Conservation (phyloP, 2,329 filamentous ascomycete genomes). For the Colletotrichum shisoi region DNA sequence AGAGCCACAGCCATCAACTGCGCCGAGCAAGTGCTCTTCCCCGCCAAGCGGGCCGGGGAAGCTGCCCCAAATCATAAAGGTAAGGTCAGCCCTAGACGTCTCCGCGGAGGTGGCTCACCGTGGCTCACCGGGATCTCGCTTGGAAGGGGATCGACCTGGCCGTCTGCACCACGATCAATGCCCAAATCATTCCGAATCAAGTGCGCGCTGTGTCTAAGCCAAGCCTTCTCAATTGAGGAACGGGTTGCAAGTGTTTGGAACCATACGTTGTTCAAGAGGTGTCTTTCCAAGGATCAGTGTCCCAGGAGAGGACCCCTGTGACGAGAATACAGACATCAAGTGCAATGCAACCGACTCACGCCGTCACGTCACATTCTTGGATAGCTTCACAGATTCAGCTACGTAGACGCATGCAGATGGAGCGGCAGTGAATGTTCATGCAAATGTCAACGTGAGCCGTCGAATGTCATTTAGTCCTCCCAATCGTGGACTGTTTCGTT, state of each 20-base stretch:
- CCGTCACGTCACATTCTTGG: neutral
- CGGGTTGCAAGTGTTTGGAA: too few relatives aligned
- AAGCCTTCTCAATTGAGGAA: neutral
- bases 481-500: slow-evolving; percentile 12
- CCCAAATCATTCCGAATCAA: too few relatives aligned
- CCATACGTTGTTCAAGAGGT: too few relatives aligned
- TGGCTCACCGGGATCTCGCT: too few relatives aligned
- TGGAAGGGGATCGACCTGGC: neutral
- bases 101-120: neutral
- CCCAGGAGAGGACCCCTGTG: slow-evolving; percentile 5
- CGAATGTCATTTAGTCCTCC: slow-evolving; percentile 28
- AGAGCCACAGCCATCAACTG: neutral
- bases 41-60: neutral
- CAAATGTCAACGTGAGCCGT: slow-evolving; percentile 31
- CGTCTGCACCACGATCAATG: neutral
- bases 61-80: neutral
- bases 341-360: too few relatives aligned
- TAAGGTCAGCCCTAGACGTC: neutral
- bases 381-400: neutral
- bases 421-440: neutral
- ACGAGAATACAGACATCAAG: neutral
- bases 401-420: neutral
- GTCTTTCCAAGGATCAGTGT: neutral
- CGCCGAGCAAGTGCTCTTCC: neutral
- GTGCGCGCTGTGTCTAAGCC: slow-evolving; percentile 1